Percentiles rank a stretch among this genome's conserved stretches.
Evolutionary conservation across 2,329 filamentous ascomycete genomes (phyloP).

Genomic region (Aspergillus tubingensis): DNA sequence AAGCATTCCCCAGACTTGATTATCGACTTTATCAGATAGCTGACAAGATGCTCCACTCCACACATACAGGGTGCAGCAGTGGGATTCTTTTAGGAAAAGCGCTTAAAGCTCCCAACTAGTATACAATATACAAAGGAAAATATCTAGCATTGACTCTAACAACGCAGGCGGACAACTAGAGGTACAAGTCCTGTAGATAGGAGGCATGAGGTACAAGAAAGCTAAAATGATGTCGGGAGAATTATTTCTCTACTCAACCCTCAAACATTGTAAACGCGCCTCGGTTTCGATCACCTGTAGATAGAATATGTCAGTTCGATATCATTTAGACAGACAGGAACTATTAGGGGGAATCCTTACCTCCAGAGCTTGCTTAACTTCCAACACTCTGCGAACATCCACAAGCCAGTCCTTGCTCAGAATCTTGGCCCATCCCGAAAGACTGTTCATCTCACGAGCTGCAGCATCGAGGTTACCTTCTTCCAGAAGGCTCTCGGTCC

Average conservation of each 20-base stretch:
- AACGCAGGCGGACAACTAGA: constrained; percentile 40
- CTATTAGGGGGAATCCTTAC: constrained; percentile 58
- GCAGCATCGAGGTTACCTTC: constrained; percentile 90
- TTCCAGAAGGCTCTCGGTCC: constrained; percentile 87
- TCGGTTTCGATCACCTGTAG: constrained; percentile 81
- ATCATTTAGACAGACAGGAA: neutral
- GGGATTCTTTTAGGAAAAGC: too few species aligned
- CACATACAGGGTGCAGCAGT: neutral
- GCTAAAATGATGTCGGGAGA: constrained; percentile 28
- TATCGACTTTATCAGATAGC: neutral
- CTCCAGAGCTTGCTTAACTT: constrained; percentile 94
- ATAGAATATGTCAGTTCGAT: constrained; percentile 20
- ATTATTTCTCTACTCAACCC: constrained; percentile 64
- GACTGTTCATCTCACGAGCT: constrained; percentile 89
- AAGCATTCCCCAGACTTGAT: constrained; percentile 18
- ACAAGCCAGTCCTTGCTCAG: constrained; percentile 90
- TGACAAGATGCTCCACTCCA: neutral
- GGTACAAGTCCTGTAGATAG: constrained; percentile 41
- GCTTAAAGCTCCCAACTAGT: neutral
- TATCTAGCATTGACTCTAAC: constrained; percentile 43
- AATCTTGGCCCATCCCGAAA: constrained; percentile 93
- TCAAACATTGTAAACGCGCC: constrained; percentile 82
- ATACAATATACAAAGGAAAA: constrained; percentile 21
- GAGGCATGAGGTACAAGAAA: constrained; percentile 35
- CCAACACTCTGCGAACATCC: constrained; percentile 87